These are phyloP conservation scores for Beta lomatogona DNA, from an alignment of 179 eudicot genomes.

Conservation along the genomic window DNA sequence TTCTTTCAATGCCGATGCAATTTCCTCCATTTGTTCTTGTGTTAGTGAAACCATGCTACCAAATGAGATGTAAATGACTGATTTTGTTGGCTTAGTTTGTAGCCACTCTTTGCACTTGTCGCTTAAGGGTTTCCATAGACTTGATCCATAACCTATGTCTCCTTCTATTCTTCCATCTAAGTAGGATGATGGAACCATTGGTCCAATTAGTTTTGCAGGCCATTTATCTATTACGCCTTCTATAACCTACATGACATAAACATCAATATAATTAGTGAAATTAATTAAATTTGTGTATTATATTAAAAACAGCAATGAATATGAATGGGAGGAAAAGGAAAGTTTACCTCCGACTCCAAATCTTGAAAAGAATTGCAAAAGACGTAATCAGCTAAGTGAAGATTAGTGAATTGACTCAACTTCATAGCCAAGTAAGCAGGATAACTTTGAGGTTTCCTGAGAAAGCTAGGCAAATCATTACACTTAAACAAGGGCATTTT, in stretches of 20 bases:
- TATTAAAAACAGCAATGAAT: too few relatives aligned
- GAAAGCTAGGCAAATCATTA: slow-evolving; percentile 39
- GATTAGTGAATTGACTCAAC: slow-evolving; percentile 42
- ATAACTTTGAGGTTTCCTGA: slow-evolving; percentile 41
- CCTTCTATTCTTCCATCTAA: slow-evolving; percentile 45
- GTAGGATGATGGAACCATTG: slow-evolving; percentile 55
- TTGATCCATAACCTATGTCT: slow-evolving; percentile 49
- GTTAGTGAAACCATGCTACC: slow-evolving; percentile 54
- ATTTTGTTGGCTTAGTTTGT: slow-evolving; percentile 38
- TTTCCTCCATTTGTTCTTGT: slow-evolving; percentile 38
- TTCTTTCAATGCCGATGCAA: slow-evolving; percentile 34
- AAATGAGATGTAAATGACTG: slow-evolving; percentile 48
- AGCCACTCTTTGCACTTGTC: slow-evolving; percentile 42
- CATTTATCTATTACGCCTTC: slow-evolving; percentile 36
- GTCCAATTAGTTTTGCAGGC: slow-evolving; percentile 56
- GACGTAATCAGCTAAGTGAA: slow-evolving; percentile 50
- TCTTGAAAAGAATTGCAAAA: slow-evolving; percentile 52
- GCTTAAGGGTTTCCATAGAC: slow-evolving; percentile 48
- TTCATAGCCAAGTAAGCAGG: slow-evolving; percentile 45
- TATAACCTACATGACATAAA: slow-evolving; percentile 32
- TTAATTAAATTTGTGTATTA: too few relatives aligned
- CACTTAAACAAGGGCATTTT: slow-evolving; percentile 37
- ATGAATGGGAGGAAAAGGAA: background rate
- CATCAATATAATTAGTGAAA: slow-evolving; percentile 1
- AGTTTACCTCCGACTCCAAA: slow-evolving; percentile 33